Conservation (phyloP, 805 yeast species). For the Saccharomyces mikatae region DNA sequence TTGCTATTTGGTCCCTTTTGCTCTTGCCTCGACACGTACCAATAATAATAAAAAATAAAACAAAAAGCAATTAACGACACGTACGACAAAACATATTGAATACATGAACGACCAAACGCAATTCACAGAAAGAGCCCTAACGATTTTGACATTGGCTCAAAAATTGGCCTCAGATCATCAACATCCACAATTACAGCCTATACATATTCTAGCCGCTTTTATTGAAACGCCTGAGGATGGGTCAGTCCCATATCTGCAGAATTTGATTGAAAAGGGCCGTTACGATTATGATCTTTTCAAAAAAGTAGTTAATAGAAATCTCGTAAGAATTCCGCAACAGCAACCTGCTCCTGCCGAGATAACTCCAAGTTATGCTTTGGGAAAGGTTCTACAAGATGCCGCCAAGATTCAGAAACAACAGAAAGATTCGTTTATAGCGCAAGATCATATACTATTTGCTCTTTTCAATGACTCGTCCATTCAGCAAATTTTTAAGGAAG, state of each 20-base stretch:
- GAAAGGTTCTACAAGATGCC: slow-evolving; percentile 67
- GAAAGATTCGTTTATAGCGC: slow-evolving; percentile 86
- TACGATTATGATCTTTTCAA: slow-evolving; percentile 79
- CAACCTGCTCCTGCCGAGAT: slow-evolving; percentile 82
- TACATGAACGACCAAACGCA: slow-evolving; percentile 46
- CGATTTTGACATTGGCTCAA: slow-evolving; percentile 68
- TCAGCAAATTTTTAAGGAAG: slow-evolving; percentile 63
- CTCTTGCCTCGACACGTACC: background rate
- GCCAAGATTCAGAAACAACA: slow-evolving; percentile 74
- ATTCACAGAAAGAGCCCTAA: slow-evolving; percentile 89
- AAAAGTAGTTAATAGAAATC: slow-evolving; percentile 67
- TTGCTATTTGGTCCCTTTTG: background rate
- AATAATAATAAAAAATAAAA: background rate
- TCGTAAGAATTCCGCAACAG: slow-evolving; percentile 83
- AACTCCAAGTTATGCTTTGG: slow-evolving; percentile 66
- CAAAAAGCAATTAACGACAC: background rate
- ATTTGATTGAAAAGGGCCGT: slow-evolving; percentile 76
- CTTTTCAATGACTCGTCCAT: slow-evolving; percentile 71
- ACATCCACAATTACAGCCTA: slow-evolving; percentile 77
- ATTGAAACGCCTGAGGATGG: slow-evolving; percentile 51
- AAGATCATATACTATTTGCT: slow-evolving; percentile 85
- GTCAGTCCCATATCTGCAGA: slow-evolving; percentile 61
- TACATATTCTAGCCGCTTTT: slow-evolving; percentile 89
- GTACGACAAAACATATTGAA: background rate
- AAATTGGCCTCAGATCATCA: slow-evolving; percentile 77